These are phyloP conservation scores for Plectosphaerella cucumerina DNA, from an alignment of 2,329 filamentous ascomycete genomes.

Conservation along the genomic window DNA sequence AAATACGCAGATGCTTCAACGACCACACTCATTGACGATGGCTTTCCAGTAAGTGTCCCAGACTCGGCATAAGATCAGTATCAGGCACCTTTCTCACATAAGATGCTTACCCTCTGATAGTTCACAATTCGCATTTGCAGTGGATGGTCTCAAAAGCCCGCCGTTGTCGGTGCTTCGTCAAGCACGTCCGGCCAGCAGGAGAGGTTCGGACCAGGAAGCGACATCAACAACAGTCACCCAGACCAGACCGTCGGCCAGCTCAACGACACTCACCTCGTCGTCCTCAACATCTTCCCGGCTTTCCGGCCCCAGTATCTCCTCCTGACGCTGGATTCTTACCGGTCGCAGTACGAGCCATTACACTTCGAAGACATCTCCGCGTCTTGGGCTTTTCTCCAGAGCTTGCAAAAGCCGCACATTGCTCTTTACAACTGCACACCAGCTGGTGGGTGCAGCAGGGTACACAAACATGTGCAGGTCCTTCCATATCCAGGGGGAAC, in stretches of 20 bases:
- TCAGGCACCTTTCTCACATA: neutral
- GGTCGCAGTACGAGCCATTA: neutral
- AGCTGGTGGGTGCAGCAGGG: neutral
- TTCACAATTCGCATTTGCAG: neutral
- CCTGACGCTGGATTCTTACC: neutral
- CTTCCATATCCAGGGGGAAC: neutral
- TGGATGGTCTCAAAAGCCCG: neutral
- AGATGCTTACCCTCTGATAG: no score
- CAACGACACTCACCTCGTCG: neutral
- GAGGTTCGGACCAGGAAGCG: neutral
- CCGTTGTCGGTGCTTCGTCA: neutral
- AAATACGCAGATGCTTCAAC: neutral
- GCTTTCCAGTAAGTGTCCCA: neutral
- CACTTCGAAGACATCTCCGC: neutral
- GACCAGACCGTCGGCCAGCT: neutral
- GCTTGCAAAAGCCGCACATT: neutral
- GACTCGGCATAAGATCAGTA: neutral
- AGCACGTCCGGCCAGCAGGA: neutral
- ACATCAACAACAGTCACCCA: conserved; percentile 1
- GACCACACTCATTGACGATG: neutral
- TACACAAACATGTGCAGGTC: neutral
- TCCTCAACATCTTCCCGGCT: neutral
- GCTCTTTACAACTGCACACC: neutral
- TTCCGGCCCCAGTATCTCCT: neutral
- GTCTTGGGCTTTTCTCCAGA: neutral